Percentiles rank a stretch among this genome's conserved stretches.
phyloP scores from a whole-genome alignment of 2,329 filamentous ascomycete genomes.

The Fusarium tupiense region DNA sequence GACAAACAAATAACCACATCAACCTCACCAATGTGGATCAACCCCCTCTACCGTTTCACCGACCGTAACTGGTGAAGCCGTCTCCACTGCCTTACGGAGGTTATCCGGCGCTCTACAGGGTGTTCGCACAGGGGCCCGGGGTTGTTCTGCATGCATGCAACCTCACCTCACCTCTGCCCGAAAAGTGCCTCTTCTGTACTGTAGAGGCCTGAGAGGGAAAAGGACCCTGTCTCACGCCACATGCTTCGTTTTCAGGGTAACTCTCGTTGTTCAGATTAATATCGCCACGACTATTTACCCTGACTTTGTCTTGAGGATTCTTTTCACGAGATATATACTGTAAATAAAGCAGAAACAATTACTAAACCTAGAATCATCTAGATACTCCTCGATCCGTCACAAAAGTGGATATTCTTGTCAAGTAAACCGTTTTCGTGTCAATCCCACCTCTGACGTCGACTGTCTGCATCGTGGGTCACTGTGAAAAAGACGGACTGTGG shows the following conservation, averaged over 20 bases:
- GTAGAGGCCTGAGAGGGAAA: too few relatives aligned
- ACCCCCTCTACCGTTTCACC: slow-evolving; percentile 21
- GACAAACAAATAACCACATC: background rate
- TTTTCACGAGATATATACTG: background rate
- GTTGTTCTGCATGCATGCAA: background rate
- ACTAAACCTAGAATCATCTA: slow-evolving; percentile 10
- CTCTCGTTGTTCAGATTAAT: background rate
- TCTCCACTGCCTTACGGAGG: slow-evolving; percentile 19
- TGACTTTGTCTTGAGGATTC: background rate
- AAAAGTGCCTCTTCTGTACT: background rate
- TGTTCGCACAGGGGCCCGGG: slow-evolving; percentile 14
- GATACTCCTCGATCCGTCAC: slow-evolving; percentile 13
- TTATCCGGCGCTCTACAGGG: slow-evolving; percentile 17
- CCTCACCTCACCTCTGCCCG: background rate
- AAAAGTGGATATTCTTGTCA: slow-evolving; percentile 16
- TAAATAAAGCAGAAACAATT: background rate
- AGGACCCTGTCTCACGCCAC: background rate
- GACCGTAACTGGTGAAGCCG: slow-evolving; percentile 13
- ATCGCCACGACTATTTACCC: background rate
- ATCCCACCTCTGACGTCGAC: slow-evolving; percentile 31
- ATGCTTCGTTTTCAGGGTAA: background rate
- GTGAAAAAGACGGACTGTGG: background rate
- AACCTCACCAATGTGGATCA: background rate
- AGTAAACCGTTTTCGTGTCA: slow-evolving; percentile 23
- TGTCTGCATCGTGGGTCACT: slow-evolving; percentile 15